phyloP scores from a whole-genome alignment of 768 basidiomycete genomes.

The Tubosaeta brunneosetosa region DNA sequence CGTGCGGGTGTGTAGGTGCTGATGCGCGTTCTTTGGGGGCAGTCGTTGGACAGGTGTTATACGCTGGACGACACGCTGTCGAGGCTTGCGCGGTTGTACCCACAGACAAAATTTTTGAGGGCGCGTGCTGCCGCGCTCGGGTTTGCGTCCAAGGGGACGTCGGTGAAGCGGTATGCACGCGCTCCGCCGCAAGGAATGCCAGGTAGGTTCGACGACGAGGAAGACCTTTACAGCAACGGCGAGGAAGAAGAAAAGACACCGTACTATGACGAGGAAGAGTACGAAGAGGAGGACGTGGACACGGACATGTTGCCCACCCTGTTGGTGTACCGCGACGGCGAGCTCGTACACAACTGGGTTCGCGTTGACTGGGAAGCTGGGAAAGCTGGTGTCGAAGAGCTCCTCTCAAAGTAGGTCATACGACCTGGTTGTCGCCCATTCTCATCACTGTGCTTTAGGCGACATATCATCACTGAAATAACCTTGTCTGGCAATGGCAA shows the following conservation, averaged over 20 bases:
- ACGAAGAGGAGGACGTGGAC: constrained; percentile 63
- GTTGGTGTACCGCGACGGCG: constrained; percentile 72
- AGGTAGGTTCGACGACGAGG: constrained; percentile 39
- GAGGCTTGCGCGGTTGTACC: constrained; percentile 62
- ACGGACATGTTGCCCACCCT: constrained; percentile 77
- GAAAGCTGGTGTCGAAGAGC: constrained; percentile 59
- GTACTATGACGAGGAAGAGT: constrained; percentile 38
- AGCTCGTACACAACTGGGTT: constrained; percentile 87
- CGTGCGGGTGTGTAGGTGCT: neutral
- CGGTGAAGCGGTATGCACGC: constrained; percentile 13
- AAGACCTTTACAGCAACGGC: constrained; percentile 45
- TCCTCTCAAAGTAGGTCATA: constrained; percentile 50
- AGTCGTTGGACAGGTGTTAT: constrained; percentile 78
- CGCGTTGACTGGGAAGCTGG: constrained; percentile 85
- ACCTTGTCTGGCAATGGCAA: constrained; percentile 32
- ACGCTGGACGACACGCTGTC: constrained; percentile 62
- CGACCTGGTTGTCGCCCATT: neutral
- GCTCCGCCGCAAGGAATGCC: constrained; percentile 15
- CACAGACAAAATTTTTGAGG: constrained; percentile 77
- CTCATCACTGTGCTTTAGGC: constrained; percentile 10
- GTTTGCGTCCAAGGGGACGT: constrained; percentile 46
- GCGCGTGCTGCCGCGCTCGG: constrained; percentile 73
- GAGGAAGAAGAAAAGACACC: constrained; percentile 26
- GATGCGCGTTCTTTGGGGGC: neutral
- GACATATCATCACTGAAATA: constrained; percentile 22